Base-by-base conservation (phyloP, 345 rosid genomes). In the Isatis tinctoria region DNA sequence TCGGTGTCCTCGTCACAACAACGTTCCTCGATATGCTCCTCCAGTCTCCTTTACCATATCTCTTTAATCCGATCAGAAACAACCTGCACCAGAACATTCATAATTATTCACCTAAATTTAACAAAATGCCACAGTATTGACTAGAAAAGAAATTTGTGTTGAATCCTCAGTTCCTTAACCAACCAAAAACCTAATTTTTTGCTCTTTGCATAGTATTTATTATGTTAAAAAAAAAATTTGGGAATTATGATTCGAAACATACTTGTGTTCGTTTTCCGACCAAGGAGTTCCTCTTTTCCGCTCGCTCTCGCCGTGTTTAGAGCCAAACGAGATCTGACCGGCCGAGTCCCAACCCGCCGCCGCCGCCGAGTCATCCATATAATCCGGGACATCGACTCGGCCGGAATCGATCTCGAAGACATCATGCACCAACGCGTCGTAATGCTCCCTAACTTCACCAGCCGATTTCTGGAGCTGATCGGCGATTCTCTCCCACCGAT, bases 21-120 rank as follows among this genome's bases (percentile, higher is more conserved):
- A 87, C 85, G 66, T 90, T 88, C 80, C 97, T 87, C 1, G 96
- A 86, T 41, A 92, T 92, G 78, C 94, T 92, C 70, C 96, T 88
- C 96, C 96, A 92, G 67, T 92, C 97, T 14, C 96, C 97, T 58
- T 87, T 90, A 0, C 97, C 97, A 26, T 73, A 88, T 67, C 72
- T 79, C n/a, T 60, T 58, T 30, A 92, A 74, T 9, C 97, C 97
- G 1, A 83, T 69, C 80, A 90, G 70, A 79, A 92, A 92, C 60
- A 87, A 78, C 82, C 97, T 92, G 86, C 67, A 67, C 1, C 59
- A n/a, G 24, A 20, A 6, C 3, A 24, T 28, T 73, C 10, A 45
- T 7, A 32, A 32, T 7, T 3, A 73, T 32, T 27, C 44, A 58
- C 78, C 43, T 43, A 69, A 51, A 41, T 53, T 24, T 43, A 52